Evolutionary conservation across 192 early-diverging fungal genomes (phyloP), one percentile per base, ranked within the genome.

Genomic region (Coemansia sp.): DNA sequence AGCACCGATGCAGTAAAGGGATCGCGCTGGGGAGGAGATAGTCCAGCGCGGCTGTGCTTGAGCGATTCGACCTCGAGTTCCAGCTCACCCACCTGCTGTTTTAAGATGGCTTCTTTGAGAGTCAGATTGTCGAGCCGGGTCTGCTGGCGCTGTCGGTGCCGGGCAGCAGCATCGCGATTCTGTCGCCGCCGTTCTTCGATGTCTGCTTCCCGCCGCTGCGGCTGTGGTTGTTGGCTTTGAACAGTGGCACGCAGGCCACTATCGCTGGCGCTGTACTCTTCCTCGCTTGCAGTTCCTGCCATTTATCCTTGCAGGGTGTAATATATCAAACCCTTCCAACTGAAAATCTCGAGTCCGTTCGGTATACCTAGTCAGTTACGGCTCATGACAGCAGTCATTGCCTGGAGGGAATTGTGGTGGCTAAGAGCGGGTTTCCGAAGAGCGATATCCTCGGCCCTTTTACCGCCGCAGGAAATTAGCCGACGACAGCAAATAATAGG

Each of bases 111-210:
- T 35, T 79, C 76, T 39, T 48, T 65, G 12, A 41, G 43, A 24
- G 37, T 32, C n/a, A 73, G 57, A 37, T 54, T 60, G 0, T 60
- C 57, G 2, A 79, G 58, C 39, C 71, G 47, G 18, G 51, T n/a
- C 53, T 79, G 67, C 61, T 79, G 77, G 27, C 77, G 19, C 22
- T 61, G 61, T 4, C 77, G 63, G 27, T 79, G 77, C 22, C 68
- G 54, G 14, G 77, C 77, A 19, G 77, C 77, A 11, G 77, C 77
- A 27, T 73, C 68, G 64, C 77, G 67, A 61, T 79, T 79, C 59
- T 74, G 77, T 13, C 56, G 38, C 13, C 77, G 53, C 3, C 71
- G 66, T 37, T 59, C 58, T 43, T 69, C 68, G 3, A 65, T 41
- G 2, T 66, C 61, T 1, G 38, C 26, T 3, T 57, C 19, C 13